Percentiles rank a stretch among this genome's conserved stretches.
Evolutionary conservation across 306 rosid genomes (phyloP).

Genomic region (Dryas drummondii): DNA sequence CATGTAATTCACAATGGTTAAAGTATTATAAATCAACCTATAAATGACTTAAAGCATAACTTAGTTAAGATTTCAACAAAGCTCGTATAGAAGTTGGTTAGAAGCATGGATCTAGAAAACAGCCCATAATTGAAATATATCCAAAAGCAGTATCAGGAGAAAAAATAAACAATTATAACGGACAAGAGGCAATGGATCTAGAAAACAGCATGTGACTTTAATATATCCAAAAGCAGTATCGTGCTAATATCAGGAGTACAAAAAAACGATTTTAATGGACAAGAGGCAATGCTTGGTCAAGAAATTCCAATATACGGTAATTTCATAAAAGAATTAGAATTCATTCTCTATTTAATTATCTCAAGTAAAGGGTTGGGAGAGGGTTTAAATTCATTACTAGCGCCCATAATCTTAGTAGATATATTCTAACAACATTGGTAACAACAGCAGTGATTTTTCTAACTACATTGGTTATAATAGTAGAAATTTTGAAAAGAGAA

Average conservation of each 20-base stretch:
- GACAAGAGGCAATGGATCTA: background rate
- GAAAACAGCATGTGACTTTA: background rate
- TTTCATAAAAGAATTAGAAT: background rate
- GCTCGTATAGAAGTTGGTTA: background rate
- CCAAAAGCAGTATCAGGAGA: background rate
- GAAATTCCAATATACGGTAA: background rate
- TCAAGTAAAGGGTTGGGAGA: background rate
- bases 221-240: background rate
- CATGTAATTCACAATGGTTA: background rate
- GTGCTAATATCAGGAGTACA: background rate
- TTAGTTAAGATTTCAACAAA: background rate
- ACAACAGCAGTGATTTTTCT: background rate
- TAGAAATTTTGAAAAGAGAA: constrained; percentile 12
- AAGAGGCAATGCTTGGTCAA: background rate
- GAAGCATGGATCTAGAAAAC: background rate
- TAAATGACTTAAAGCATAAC: background rate
- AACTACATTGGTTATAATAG: background rate
- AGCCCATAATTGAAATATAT: background rate
- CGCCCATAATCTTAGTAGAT: background rate
- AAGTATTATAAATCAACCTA: background rate
- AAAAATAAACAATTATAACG: background rate
- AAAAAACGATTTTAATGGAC: background rate
- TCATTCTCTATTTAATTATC: background rate
- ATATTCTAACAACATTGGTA: background rate
- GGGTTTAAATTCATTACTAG: background rate